Evolutionary conservation across 495 filamentous ascomycete species (phyloP), one percentile per base, ranked within the genome.

Genomic region (Penicillium canescens): DNA sequence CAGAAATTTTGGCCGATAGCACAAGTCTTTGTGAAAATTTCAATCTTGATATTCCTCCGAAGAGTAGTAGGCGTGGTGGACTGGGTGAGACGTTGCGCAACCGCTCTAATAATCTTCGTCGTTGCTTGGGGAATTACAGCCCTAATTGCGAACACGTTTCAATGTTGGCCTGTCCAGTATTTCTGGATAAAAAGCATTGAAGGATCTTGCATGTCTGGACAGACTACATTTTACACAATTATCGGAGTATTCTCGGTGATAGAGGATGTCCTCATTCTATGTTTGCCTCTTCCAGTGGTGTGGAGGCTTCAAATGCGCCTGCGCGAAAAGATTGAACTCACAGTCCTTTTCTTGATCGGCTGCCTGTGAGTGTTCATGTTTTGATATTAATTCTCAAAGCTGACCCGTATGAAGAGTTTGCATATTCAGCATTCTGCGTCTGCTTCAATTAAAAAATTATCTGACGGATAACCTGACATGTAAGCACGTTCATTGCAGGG

Each of bases 21-120:
- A 2, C 63, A 69, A 43, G 56, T 65, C 24, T 57, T 71, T 31
- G 60, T 69, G 44, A 76, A 76, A 50, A 44, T 68, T 1, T 72
- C 71, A 9, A 72, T 76, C 49, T 59, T 75, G 3, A 24, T 73
- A 11, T 62, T 72, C 40, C 64, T 70, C 31, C 64, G 61, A 9
- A 48, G 60, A 6, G 36, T 68, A 2, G 50, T 72, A n/a, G 60
- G 61, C 1, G 51, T 56, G 1, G 36, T 70, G 3, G 35, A 41
- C 23, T 26, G 37, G 2, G 57, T 65, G n/a, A 39, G 33, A 13
- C 37, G 36, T 12, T 26, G 44, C 18, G 54, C 61, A 3, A 54
- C 40, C 3, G 45, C 37, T 4, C 41, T 70, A 7, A 57, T 64
- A 3, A 33, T 61, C n/a, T 50, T 70, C 20, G 58, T 61, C 10